phyloP scores from a whole-genome alignment of 1,139 yeast genomes.

The Wickerhamiella pararugosa region DNA sequence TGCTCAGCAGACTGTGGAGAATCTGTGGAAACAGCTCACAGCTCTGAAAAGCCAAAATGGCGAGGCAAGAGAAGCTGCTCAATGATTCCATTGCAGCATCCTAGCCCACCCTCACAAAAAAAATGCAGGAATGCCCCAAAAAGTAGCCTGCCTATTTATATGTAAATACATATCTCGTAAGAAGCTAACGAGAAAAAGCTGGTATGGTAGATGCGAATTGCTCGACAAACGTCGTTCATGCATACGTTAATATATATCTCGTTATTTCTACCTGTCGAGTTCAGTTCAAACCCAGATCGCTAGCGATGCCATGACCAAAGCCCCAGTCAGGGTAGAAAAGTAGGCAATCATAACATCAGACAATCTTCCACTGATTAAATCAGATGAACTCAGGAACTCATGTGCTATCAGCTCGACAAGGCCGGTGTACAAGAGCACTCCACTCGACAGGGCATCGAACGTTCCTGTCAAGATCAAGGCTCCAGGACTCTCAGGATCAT shows the following conservation, averaged over 20 bases:
- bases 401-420: slow-evolving; percentile 76
- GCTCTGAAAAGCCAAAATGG: not conserved
- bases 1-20: slow-evolving; percentile 11
- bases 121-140: too few relatives aligned
- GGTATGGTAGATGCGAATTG: too few relatives aligned
- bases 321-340: slow-evolving; percentile 41
- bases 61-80: not conserved
- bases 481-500: slow-evolving; percentile 39
- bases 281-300: slow-evolving; percentile 60
- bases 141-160: too few relatives aligned
- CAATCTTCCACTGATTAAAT: slow-evolving; percentile 17
- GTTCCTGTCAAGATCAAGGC: slow-evolving; percentile 61
- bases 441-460: slow-evolving; percentile 74
- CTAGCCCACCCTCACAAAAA: too few relatives aligned
- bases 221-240: too few relatives aligned
- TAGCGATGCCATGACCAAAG: slow-evolving; percentile 66
- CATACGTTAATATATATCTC: too few relatives aligned
- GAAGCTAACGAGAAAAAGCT: too few relatives aligned
- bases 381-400: slow-evolving; percentile 46
- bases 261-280: too few relatives aligned
- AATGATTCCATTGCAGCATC: too few relatives aligned
- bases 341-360: slow-evolving; percentile 27
- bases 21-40: slow-evolving; percentile 9
- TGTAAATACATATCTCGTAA: too few relatives aligned
- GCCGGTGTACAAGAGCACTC: slow-evolving; percentile 71